Evolutionary conservation across 2,329 filamentous ascomycete genomes (phyloP).

Genomic region (Calonectria naviculata): DNA sequence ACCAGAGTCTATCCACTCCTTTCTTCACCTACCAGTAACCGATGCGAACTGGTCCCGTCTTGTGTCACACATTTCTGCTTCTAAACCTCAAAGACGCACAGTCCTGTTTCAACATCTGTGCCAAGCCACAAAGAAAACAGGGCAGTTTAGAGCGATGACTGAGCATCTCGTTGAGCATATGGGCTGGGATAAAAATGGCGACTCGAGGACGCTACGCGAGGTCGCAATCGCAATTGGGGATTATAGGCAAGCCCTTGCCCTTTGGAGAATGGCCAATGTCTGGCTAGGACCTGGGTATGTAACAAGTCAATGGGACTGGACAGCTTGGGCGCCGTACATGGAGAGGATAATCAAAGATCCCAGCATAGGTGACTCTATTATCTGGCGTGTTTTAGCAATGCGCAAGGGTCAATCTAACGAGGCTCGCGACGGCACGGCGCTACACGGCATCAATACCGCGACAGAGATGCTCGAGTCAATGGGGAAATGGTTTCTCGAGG

Average conservation of each 20-base stretch:
- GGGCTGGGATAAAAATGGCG: not conserved
- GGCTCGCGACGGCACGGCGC: not conserved
- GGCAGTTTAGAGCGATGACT: not conserved
- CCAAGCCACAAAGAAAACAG: slow-evolving; percentile 4
- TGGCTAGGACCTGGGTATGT: not conserved
- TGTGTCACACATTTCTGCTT: not conserved
- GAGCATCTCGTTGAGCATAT: not conserved
- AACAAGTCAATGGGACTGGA: slow-evolving; percentile 43
- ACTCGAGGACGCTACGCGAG: slow-evolving; percentile 2
- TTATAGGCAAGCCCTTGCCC: slow-evolving; percentile 37
- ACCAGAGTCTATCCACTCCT: not conserved
- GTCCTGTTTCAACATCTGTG: not conserved
- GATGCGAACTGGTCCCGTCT: not conserved
- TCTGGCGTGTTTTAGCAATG: slow-evolving; percentile 45
- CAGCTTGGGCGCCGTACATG: slow-evolving; percentile 45
- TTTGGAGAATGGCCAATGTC: slow-evolving; percentile 28
- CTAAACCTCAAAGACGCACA: not conserved
- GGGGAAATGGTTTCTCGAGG: slow-evolving; percentile 43
- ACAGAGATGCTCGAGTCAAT: slow-evolving; percentile 45
- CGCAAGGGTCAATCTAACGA: not conserved
- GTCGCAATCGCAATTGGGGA: slow-evolving; percentile 29
- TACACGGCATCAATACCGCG: slow-evolving; percentile 17
- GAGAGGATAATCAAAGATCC: slow-evolving; percentile 48
- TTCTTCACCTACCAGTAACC: not conserved
- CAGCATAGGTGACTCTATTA: slow-evolving; percentile 28